These are phyloP conservation scores for Melastoma malabathricum DNA, from an alignment of 345 rosid species.

Conservation along the genomic window DNA sequence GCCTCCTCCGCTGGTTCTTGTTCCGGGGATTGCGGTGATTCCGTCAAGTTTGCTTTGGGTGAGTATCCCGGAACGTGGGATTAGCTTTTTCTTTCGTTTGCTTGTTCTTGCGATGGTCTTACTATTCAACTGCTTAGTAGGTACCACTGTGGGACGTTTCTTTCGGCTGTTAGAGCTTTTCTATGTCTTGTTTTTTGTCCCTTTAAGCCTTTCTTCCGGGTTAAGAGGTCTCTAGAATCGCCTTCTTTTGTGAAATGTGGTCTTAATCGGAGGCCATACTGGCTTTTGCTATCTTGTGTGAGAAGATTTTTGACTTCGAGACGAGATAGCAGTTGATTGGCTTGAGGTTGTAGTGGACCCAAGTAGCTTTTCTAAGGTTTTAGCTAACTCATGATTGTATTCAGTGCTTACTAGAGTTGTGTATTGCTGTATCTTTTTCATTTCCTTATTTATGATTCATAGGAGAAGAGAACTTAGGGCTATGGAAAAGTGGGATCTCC, in stretches of 20 bases:
- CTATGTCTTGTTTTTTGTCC: too few species aligned
- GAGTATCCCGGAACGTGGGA: conserved; percentile 3
- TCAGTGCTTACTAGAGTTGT: not conserved
- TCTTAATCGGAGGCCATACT: too few species aligned
- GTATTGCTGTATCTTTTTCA: conserved; percentile 2
- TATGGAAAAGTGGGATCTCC: conserved; percentile 41
- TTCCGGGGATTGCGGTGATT: conserved; percentile 14
- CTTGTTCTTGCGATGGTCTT: not conserved
- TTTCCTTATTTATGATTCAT: conserved; percentile 3
- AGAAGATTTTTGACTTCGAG: too few species aligned
- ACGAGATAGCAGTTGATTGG: too few species aligned
- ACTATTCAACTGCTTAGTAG: too few species aligned
- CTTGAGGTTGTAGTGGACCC: too few species aligned
- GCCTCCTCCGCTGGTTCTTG: conserved; percentile 15
- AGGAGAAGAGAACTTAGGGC: conserved; percentile 44
- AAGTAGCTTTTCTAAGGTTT: too few species aligned
- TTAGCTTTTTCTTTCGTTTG: conserved; percentile 1
- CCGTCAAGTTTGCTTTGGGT: conserved; percentile 58
- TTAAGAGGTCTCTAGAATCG: not conserved
- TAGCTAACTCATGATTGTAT: not conserved
- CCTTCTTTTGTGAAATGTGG: not conserved
- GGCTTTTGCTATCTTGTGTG: too few species aligned
- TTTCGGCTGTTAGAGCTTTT: too few species aligned
- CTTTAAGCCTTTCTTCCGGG: not conserved
- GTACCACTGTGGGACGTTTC: too few species aligned